A percentile compares a stretch with the other conserved stretches of the same genome.
Evolutionary conservation across 1,139 yeast genomes (phyloP).

Genomic region (Geotrichum europaeum): DNA sequence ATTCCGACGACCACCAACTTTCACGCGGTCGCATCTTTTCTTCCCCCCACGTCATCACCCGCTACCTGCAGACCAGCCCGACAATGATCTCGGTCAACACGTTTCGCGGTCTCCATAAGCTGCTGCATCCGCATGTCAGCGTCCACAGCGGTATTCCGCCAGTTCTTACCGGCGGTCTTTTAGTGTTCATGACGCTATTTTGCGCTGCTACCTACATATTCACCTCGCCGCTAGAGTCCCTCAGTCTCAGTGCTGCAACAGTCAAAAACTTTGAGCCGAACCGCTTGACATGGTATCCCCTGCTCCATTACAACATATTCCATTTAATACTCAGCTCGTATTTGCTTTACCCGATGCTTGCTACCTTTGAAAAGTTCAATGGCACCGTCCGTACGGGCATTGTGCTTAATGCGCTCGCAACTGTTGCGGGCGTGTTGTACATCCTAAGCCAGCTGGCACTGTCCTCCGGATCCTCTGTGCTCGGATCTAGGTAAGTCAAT

Average conservation of each 20-base stretch:
- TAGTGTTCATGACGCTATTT: slow-evolving; percentile 47
- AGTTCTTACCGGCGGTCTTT: slow-evolving; percentile 62
- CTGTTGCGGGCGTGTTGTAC: slow-evolving; percentile 62
- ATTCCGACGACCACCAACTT: neutral
- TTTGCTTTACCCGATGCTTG: slow-evolving; percentile 57
- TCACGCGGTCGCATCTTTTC: neutral
- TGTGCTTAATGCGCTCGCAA: slow-evolving; percentile 66
- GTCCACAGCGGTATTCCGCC: slow-evolving; percentile 39
- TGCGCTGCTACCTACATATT: slow-evolving; percentile 35
- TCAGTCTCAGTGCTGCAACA: slow-evolving; percentile 51
- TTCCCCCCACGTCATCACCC: neutral
- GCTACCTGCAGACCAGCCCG: neutral
- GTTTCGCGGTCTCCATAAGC: slow-evolving; percentile 5
- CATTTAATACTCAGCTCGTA: slow-evolving; percentile 63
- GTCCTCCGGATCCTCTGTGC: slow-evolving; percentile 48
- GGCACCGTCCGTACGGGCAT: slow-evolving; percentile 90
- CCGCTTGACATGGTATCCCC: slow-evolving; percentile 66
- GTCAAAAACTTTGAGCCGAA: slow-evolving; percentile 43
- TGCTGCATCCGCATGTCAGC: slow-evolving; percentile 10
- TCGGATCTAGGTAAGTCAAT: slow-evolving; percentile 12
- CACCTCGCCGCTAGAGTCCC: slow-evolving; percentile 35
- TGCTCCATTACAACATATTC: slow-evolving; percentile 55
- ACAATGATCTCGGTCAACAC: slow-evolving; percentile 8
- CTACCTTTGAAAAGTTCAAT: slow-evolving; percentile 58
- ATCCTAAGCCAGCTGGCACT: slow-evolving; percentile 48